Evolutionary conservation across 1,139 yeast species (phyloP).

Genomic region (Yamadazyma jaroonii): DNA sequence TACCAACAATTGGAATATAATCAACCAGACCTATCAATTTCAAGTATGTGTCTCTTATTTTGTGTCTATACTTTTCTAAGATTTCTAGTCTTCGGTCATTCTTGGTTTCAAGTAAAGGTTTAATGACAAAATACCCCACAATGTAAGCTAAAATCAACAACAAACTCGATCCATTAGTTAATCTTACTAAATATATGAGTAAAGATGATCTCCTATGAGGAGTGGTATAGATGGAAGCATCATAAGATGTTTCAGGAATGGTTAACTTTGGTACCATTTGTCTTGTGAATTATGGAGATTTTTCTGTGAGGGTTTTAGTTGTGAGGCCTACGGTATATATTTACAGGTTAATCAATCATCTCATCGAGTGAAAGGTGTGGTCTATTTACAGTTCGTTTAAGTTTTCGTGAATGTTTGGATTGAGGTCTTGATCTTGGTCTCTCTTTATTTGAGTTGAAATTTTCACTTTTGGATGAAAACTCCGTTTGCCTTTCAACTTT

Average conservation of each 20-base stretch:
- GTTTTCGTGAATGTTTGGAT: not conserved
- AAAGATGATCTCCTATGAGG: conserved; percentile 24
- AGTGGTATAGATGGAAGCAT: conserved; percentile 25
- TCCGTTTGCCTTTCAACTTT: conserved; percentile 1
- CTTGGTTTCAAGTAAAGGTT: conserved; percentile 35
- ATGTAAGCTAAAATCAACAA: conserved; percentile 29
- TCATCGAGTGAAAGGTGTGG: conserved; percentile 1
- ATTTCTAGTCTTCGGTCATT: conserved; percentile 32
- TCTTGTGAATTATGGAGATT: conserved; percentile 1
- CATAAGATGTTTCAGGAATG: conserved; percentile 44
- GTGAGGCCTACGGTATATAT: not conserved
- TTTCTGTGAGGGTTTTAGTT: not conserved
- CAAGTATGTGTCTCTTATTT: conserved; percentile 37
- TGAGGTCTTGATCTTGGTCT: not conserved
- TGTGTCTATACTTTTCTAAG: conserved; percentile 31
- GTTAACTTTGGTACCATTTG: conserved; percentile 33
- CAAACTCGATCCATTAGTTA: conserved; percentile 38
- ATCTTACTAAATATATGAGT: conserved; percentile 26
- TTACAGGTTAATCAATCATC: conserved; percentile 4
- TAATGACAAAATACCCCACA: conserved; percentile 30
- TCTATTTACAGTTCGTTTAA: not conserved
- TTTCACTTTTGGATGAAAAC: not conserved
- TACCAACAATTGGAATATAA: conserved; percentile 41
- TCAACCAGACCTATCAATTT: conserved; percentile 34
- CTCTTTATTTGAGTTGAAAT: not conserved